These are phyloP conservation scores for Dioscorea zingiberensis DNA, from an alignment of 106 monocot genomes.

Conservation along the genomic window DNA sequence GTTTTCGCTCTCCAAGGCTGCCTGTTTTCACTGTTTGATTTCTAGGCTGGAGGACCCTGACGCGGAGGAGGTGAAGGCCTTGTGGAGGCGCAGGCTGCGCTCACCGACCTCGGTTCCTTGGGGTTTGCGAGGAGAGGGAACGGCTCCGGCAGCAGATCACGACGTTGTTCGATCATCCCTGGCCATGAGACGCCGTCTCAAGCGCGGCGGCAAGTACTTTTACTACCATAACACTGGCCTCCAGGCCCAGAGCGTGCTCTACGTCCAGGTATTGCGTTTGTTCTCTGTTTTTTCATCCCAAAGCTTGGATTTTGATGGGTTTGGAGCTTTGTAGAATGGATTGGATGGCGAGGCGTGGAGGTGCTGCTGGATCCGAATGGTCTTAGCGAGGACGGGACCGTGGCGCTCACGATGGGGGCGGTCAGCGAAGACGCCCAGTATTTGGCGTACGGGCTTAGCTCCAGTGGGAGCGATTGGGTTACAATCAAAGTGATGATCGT, in stretches of 20 bases:
- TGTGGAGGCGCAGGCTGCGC: constrained; percentile 52
- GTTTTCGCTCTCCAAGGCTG: no score
- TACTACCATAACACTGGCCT: constrained; percentile 85
- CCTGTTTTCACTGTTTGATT: no score
- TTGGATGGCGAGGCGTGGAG: constrained; percentile 54
- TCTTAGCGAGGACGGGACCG: constrained; percentile 78
- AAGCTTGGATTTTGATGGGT: no score
- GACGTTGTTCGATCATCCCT: constrained; percentile 61
- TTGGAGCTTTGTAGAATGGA: constrained; percentile 29
- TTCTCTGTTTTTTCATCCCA: neutral
- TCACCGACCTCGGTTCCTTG: constrained; percentile 64
- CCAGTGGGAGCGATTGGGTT: constrained; percentile 92
- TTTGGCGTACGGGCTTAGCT: constrained; percentile 78
- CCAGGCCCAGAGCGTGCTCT: constrained; percentile 84
- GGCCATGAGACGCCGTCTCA: constrained; percentile 53
- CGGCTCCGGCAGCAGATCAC: constrained; percentile 41
- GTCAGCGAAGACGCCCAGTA: constrained; percentile 68
- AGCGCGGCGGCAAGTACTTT: constrained; percentile 67
- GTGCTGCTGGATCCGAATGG: constrained; percentile 81
- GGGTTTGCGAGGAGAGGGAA: constrained; percentile 48
- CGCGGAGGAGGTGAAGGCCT: constrained; percentile 80
- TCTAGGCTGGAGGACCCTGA: constrained; percentile 95
- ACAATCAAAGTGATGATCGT: constrained; percentile 75
- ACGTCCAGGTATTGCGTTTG: constrained; percentile 45
- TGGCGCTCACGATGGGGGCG: constrained; percentile 37